Base-by-base conservation (phyloP, 495 filamentous ascomycete species). In the Xylaria intraflava region DNA sequence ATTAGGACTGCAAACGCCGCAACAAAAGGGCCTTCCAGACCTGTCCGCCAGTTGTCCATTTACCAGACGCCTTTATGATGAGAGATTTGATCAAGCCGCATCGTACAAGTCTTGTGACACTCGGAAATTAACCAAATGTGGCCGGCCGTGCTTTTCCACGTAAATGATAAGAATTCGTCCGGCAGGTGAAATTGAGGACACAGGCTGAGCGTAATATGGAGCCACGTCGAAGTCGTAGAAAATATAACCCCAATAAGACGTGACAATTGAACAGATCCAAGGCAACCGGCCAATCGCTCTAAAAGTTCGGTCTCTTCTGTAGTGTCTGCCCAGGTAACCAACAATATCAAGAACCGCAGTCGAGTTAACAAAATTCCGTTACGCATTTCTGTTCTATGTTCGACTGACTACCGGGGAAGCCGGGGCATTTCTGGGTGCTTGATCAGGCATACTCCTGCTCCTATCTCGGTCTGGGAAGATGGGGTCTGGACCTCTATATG, bases 381-480 rank as follows among this genome's bases (percentile, higher is more conserved):
- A 30, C 27, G 19, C 16, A 12, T 27, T n/a, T 44, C 38, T 5
- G 30, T 22, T 22, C 43, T 57, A 66, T 55, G 48, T 64, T 43
- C 56, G 61, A 66, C 58, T 59, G 31, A 55, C 56, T 52, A 61
- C 64, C 29, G 64, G 62, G 24, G 64, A 64, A 51, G 58, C 64
- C 14, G 64, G 62, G 23, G 64, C 51, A 54, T 60, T 51, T 33
- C 53, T 62, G 30, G 55, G 33, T 16, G 39, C 52, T 47, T 57
- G 58, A 47, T 64, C 61, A 33, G 59, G 51, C 30, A 62, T 65
- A 40, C 53, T 61, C 40, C 61, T 53, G 40, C 61, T 54, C 49
- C 64, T 66, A 16, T 66, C 61, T 62, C 64, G 60, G 46, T 64
- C 46, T 35, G 61, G 61, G 20, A 66, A 66, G 33, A 66, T 66